phyloP scores from a whole-genome alignment of 768 basidiomycete species.

The Clitopilus hobsonii region DNA sequence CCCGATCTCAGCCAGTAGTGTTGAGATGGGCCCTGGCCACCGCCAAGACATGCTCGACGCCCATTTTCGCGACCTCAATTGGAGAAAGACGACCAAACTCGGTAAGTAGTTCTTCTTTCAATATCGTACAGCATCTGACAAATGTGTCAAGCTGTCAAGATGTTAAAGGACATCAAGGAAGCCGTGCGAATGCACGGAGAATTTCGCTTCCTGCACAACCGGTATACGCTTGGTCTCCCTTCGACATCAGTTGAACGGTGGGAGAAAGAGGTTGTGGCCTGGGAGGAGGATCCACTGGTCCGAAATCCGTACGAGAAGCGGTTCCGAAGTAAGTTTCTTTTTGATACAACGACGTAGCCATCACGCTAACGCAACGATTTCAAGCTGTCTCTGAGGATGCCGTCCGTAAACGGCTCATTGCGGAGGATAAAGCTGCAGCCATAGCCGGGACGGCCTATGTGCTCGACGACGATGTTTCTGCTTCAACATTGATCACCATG shows the following conservation, averaged over 20 bases:
- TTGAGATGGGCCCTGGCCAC: neutral
- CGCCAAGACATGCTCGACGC: neutral
- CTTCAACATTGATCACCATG: neutral
- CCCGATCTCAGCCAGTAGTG: neutral
- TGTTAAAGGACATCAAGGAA: neutral
- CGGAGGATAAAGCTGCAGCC: neutral
- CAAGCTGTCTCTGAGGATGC: neutral
- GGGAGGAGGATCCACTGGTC: constrained; percentile 1
- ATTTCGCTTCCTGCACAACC: neutral
- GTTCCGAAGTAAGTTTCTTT: neutral
- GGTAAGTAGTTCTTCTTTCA: neutral
- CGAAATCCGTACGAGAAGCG: constrained; percentile 3
- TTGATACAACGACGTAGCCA: neutral
- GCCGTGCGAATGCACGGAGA: neutral
- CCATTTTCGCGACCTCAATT: neutral
- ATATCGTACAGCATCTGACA: neutral
- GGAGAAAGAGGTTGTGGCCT: neutral
- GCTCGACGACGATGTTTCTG: neutral
- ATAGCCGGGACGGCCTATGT: neutral
- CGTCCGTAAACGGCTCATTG: neutral
- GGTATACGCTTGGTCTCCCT: neutral
- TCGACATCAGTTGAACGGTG: neutral
- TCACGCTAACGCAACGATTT: neutral
- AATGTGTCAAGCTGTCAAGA: neutral
- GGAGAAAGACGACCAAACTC: neutral